These are phyloP conservation scores for Phragmites australis DNA, from an alignment of 176 grass and related monocot species.

Conservation along the genomic window DNA sequence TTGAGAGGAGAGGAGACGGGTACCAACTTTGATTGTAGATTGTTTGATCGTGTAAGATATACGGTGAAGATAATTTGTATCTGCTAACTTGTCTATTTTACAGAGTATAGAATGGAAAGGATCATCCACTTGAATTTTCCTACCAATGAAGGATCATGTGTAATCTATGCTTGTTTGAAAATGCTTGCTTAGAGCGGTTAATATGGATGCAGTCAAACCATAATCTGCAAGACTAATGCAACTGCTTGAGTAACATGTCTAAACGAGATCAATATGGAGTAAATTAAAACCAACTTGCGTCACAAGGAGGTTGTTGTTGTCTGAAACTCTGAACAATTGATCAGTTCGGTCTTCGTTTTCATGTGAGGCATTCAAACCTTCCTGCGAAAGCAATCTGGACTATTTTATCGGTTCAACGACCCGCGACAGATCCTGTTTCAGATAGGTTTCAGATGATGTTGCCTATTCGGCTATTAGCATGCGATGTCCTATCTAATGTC, in stretches of 20 bases:
- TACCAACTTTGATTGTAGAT: no score
- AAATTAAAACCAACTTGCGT: constrained; percentile 31
- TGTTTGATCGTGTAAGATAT: no score
- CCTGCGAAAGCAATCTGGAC: constrained; percentile 47
- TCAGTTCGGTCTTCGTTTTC: constrained; percentile 21
- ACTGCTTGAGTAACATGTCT: constrained; percentile 21
- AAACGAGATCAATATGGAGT: background rate
- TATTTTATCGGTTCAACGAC: constrained; percentile 32
- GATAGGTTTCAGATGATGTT: constrained; percentile 27
- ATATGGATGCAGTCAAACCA: constrained; percentile 38
- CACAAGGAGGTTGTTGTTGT: constrained; percentile 45
- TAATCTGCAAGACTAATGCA: constrained; percentile 15
- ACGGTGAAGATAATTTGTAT: no score
- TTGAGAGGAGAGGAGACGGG: no score
- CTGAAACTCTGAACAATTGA: constrained; percentile 45
- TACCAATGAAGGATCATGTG: background rate
- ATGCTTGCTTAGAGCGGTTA: constrained; percentile 12
- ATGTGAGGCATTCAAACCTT: constrained; percentile 47
- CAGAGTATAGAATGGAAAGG: no score
- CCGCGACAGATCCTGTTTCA: constrained; percentile 45
- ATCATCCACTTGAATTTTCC: background rate
- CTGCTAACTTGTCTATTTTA: no score
- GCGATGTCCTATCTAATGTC: constrained; percentile 18
- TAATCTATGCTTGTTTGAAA: background rate
- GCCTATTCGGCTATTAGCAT: background rate